These are phyloP conservation scores for Salix suchowensis DNA, from an alignment of 345 rosid species.

Conservation along the genomic window DNA sequence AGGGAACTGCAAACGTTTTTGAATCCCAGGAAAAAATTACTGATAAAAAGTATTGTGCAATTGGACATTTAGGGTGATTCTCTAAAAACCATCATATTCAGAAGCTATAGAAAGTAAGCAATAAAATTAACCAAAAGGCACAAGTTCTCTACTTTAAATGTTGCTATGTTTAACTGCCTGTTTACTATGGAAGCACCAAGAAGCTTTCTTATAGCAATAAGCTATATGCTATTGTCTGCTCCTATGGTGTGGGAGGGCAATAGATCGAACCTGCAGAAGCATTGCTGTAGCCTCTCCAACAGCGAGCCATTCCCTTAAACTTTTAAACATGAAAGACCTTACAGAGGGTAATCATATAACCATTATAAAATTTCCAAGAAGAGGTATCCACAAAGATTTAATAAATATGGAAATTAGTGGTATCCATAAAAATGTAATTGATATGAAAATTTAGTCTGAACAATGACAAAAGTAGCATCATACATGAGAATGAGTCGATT, in stretches of 20 bases:
- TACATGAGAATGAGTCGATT: background rate
- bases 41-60: background rate
- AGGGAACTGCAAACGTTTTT: background rate
- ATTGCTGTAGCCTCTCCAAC: slow-evolving; percentile 7
- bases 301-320: slow-evolving; percentile 10
- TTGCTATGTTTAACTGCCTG: background rate
- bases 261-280: slow-evolving; percentile 18
- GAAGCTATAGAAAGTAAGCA: background rate
- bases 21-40: background rate
- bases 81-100: background rate
- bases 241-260: background rate
- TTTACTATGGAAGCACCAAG: background rate
- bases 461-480: background rate
- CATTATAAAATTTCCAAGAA: background rate
- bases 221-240: background rate
- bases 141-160: background rate
- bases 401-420: background rate
- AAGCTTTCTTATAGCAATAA: background rate
- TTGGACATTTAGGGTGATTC: background rate
- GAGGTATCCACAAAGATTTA: slow-evolving; percentile 1
- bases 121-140: background rate
- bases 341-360: background rate
- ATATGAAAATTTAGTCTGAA: background rate
- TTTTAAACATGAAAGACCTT: slow-evolving; percentile 10
- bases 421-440: background rate